Conservation (phyloP, 2,329 filamentous ascomycete species). For the Penicillium sp. region DNA sequence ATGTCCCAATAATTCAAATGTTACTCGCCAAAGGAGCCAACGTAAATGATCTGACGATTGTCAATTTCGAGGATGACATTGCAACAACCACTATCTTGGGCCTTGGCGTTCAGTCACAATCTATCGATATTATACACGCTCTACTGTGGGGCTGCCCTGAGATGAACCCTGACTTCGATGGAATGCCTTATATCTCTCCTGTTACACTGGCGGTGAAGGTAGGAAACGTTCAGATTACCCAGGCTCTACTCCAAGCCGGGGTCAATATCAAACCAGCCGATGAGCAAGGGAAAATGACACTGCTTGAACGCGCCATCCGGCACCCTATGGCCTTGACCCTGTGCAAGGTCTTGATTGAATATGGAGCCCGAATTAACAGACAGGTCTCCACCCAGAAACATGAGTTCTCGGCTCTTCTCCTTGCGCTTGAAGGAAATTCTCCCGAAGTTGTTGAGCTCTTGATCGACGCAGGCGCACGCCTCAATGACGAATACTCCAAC, state of each 20-base stretch:
- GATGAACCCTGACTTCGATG: background rate
- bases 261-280: background rate
- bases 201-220: background rate
- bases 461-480: constrained; percentile 9
- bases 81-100: background rate
- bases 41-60: background rate
- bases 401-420: background rate
- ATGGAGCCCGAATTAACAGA: constrained; percentile 1
- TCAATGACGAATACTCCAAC: constrained; percentile 9
- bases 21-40: background rate
- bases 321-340: background rate
- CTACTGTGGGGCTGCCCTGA: background rate
- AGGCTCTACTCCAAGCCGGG: background rate
- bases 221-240: background rate
- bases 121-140: background rate
- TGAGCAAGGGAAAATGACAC: background rate
- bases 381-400: background rate
- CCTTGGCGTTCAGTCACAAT: background rate
- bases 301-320: background rate
- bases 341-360: background rate
- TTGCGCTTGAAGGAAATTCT: background rate
- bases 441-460: constrained; percentile 12
- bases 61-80: background rate
- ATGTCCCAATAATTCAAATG: background rate
- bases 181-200: background rate